Conservation (phyloP, 106 monocot genomes). For the Platanthera zijinensis region DNA sequence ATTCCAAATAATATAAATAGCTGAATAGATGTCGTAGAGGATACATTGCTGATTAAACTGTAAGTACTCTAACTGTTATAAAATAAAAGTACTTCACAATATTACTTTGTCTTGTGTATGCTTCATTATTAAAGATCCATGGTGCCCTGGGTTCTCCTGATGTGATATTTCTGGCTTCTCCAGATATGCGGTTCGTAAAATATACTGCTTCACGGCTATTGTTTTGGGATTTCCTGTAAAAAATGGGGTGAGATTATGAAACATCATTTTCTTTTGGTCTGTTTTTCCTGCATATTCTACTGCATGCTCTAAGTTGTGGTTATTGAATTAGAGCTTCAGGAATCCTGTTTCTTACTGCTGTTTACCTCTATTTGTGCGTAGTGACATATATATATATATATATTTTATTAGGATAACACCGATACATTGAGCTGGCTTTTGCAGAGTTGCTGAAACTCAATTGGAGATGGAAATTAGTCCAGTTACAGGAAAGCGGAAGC, state of each 20-base stretch:
- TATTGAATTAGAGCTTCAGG: not conserved
- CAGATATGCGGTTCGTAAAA: not conserved
- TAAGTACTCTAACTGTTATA: too few relatives aligned
- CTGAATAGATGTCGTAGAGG: too few relatives aligned
- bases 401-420: not conserved
- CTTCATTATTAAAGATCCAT: not conserved
- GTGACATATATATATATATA: not conserved
- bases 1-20: too few relatives aligned
- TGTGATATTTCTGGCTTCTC: not conserved
- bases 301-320: not conserved
- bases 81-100: too few relatives aligned
- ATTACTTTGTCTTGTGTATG: too few relatives aligned
- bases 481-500: slow-evolving; percentile 29
- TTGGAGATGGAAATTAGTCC: slow-evolving; percentile 19
- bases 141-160: not conserved
- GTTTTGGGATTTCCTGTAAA: not conserved
- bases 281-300: not conserved
- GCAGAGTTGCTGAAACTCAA: not conserved
- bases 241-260: not conserved
- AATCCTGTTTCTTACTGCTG: not conserved
- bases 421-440: not conserved
- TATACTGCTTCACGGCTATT: not conserved
- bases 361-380: not conserved
- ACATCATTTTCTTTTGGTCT: not conserved
- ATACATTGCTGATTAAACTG: too few relatives aligned